These are phyloP conservation scores for Polytolypa hystricis DNA, from an alignment of 2,329 filamentous ascomycete species.

Conservation along the genomic window DNA sequence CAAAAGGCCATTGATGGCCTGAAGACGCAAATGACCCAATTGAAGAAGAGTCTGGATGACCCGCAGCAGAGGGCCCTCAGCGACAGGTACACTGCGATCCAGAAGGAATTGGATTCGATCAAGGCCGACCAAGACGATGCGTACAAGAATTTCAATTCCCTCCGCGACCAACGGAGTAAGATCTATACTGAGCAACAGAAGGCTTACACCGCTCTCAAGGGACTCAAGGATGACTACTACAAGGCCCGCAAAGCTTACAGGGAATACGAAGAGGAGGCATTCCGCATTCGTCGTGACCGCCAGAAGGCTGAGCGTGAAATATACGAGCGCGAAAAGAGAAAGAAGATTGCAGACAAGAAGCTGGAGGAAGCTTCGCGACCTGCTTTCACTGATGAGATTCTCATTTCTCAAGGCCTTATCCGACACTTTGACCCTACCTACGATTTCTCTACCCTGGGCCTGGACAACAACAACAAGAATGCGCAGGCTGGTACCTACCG, in stretches of 20 bases:
- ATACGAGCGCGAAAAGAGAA: slow-evolving; percentile 38
- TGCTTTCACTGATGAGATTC: slow-evolving; percentile 87
- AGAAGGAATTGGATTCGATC: slow-evolving; percentile 78
- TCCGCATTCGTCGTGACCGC: slow-evolving; percentile 64
- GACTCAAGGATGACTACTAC: slow-evolving; percentile 84
- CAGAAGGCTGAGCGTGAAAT: slow-evolving; percentile 64
- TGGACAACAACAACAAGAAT: slow-evolving; percentile 33
- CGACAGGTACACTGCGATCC: slow-evolving; percentile 74
- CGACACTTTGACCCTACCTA: slow-evolving; percentile 79
- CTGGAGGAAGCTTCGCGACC: slow-evolving; percentile 50
- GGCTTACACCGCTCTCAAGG: slow-evolving; percentile 70
- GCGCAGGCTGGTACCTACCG: slow-evolving; percentile 56
- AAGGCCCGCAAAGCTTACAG: slow-evolving; percentile 68
- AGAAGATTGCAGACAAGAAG: slow-evolving; percentile 44
- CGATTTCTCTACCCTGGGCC: slow-evolving; percentile 54
- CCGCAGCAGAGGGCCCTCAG: slow-evolving; percentile 80
- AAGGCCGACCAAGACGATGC: slow-evolving; percentile 86
- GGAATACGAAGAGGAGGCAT: slow-evolving; percentile 73
- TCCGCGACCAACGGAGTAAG: slow-evolving; percentile 77
- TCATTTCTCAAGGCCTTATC: slow-evolving; percentile 75
- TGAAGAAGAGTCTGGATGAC: slow-evolving; percentile 82
- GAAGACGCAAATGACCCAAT: slow-evolving; percentile 75
- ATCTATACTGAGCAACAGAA: slow-evolving; percentile 77
- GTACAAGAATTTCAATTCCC: slow-evolving; percentile 73
- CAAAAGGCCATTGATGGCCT: slow-evolving; percentile 85